These are phyloP conservation scores for Penicillium cinerascens DNA, from an alignment of 495 filamentous ascomycete species.

Conservation along the genomic window DNA sequence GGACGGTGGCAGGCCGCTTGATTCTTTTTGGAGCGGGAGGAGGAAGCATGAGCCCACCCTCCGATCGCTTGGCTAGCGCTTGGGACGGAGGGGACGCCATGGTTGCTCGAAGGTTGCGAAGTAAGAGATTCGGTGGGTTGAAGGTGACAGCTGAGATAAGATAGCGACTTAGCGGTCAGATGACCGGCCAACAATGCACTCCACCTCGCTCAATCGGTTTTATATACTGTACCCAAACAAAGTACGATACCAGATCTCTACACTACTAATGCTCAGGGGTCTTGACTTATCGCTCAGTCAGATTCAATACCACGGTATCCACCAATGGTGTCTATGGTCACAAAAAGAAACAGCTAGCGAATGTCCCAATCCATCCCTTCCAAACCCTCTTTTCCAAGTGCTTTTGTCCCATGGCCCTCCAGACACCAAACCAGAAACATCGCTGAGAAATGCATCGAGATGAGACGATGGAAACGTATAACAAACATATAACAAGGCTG, in stretches of 20 bases:
- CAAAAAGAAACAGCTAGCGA: constrained; percentile 20
- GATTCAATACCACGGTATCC: background rate
- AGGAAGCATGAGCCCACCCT: constrained; percentile 81
- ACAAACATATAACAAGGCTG: constrained; percentile 14
- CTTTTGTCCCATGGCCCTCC: constrained; percentile 20
- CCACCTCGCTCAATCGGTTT: background rate
- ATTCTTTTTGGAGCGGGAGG: constrained; percentile 87
- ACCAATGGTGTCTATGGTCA: constrained; percentile 9
- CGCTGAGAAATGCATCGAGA: constrained; percentile 44
- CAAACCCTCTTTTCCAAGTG: constrained; percentile 19
- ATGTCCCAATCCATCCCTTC: constrained; percentile 16
- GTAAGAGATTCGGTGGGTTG: background rate
- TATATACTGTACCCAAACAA: background rate
- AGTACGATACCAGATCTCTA: background rate
- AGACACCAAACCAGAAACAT: constrained; percentile 27
- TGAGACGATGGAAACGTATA: constrained; percentile 13
- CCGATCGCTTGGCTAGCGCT: constrained; percentile 44
- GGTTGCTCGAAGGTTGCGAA: background rate
- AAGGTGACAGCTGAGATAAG: background rate
- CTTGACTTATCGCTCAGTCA: background rate
- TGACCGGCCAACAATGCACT: background rate
- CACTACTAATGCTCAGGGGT: background rate
- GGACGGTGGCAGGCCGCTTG: constrained; percentile 82
- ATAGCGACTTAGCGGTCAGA: background rate
- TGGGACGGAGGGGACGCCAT: constrained; percentile 22